Evolutionary conservation across 176 grass and related monocot genomes (phyloP).

Genomic region (sorghum (Sorghum bicolor)): DNA sequence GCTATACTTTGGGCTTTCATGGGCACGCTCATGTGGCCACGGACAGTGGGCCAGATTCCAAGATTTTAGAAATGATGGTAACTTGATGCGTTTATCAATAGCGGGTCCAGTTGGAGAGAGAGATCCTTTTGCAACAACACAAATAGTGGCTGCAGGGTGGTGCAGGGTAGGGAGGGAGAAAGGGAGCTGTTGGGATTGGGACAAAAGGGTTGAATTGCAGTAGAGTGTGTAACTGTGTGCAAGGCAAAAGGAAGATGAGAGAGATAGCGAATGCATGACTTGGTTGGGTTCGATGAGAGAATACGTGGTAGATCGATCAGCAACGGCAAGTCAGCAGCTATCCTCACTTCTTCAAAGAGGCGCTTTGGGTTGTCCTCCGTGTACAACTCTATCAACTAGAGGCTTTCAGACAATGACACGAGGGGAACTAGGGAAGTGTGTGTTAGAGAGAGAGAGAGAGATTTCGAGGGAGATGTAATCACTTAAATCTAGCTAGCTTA

Average conservation of each 20-base stretch:
- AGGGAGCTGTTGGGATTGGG: constrained; percentile 20
- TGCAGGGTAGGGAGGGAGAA: constrained; percentile 18
- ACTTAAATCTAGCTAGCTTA: constrained; percentile 8
- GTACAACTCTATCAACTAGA: constrained; percentile 14
- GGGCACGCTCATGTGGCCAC: constrained; percentile 27
- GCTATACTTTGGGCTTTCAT: constrained; percentile 23
- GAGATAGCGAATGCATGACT: neutral
- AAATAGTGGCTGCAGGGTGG: constrained; percentile 29
- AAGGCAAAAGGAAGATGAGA: constrained; percentile 16
- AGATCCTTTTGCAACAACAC: constrained; percentile 44
- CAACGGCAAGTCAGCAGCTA: neutral
- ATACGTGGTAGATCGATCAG: neutral
- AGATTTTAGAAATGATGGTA: constrained; percentile 39
- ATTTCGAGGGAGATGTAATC: neutral
- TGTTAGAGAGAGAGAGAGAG: neutral
- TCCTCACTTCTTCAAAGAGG: constrained; percentile 13
- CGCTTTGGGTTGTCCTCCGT: constrained; percentile 28
- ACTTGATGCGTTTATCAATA: constrained; percentile 53
- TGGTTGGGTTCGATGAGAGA: neutral
- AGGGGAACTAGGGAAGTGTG: neutral
- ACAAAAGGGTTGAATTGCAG: constrained; percentile 46
- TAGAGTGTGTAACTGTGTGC: neutral
- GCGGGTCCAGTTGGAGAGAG: constrained; percentile 8
- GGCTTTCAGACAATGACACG: constrained; percentile 30
- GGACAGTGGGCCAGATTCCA: constrained; percentile 36